These are phyloP conservation scores for Pistacia atlantica DNA, from an alignment of 345 rosid species.

Conservation along the genomic window DNA sequence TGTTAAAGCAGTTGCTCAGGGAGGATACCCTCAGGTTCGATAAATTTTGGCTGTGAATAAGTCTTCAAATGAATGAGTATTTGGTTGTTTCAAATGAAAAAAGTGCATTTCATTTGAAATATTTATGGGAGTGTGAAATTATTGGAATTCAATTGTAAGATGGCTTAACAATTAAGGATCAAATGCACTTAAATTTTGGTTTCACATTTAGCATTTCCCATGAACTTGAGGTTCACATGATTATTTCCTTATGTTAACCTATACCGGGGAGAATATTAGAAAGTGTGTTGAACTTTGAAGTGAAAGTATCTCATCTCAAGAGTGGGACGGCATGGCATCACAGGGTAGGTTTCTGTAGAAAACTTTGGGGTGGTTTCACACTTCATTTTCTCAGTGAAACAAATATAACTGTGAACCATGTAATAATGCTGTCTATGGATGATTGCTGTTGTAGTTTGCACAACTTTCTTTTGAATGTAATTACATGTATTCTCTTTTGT, in stretches of 20 bases:
- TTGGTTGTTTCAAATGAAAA: neutral
- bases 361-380: neutral
- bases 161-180: neutral
- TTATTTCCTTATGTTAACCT: neutral
- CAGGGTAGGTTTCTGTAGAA: neutral
- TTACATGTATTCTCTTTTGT: neutral
- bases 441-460: neutral
- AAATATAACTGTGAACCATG: neutral
- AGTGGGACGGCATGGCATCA: neutral
- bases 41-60: neutral
- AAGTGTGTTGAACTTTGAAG: neutral
- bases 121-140: neutral
- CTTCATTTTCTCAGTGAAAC: neutral
- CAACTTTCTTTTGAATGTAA: neutral
- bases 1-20: conserved; percentile 66
- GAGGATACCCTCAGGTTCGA: conserved; percentile 89
- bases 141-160: neutral
- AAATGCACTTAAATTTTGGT: neutral
- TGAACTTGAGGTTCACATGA: neutral
- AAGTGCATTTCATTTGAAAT: neutral
- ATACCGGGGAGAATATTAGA: neutral
- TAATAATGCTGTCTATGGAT: neutral
- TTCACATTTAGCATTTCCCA: neutral
- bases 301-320: neutral
- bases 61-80: neutral